phyloP scores from a whole-genome alignment of 192 early-diverging fungal genomes.

The Lunasporangiospora selenospora region DNA sequence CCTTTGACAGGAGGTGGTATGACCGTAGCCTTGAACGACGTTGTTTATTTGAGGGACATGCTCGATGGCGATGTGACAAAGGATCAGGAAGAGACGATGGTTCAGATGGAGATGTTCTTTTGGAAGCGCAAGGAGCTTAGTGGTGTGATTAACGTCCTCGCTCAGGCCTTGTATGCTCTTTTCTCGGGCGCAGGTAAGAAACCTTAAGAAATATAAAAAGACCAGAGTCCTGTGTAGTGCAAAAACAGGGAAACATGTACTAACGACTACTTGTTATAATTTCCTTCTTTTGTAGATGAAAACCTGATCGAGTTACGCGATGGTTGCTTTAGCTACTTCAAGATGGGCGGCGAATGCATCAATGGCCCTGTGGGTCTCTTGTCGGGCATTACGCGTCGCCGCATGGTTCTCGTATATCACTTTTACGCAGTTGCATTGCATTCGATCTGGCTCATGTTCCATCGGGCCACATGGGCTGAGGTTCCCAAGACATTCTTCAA shows the following conservation, averaged over 20 bases:
- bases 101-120: slow-evolving; percentile 69
- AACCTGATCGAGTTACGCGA: slow-evolving; percentile 78
- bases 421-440: slow-evolving; percentile 93
- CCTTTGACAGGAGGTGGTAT: slow-evolving; percentile 97
- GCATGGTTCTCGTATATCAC: slow-evolving; percentile 81
- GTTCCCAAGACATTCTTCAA: slow-evolving; percentile 55
- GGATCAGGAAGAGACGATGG: slow-evolving; percentile 55
- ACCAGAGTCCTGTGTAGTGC: background rate
- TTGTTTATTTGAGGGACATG: slow-evolving; percentile 74
- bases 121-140: slow-evolving; percentile 79
- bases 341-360: slow-evolving; percentile 81
- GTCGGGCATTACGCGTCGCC: slow-evolving; percentile 80
- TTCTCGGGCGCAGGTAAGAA: slow-evolving; percentile 79
- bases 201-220: background rate
- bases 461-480: slow-evolving; percentile 51
- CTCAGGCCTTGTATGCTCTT: slow-evolving; percentile 89
- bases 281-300: slow-evolving; percentile 54
- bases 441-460: slow-evolving; percentile 62
- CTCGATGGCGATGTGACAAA: slow-evolving; percentile 53
- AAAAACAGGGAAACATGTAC: background rate
- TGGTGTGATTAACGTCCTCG: slow-evolving; percentile 88
- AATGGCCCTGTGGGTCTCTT: slow-evolving; percentile 85
- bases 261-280: background rate
- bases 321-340: slow-evolving; percentile 90
- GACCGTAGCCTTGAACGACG: slow-evolving; percentile 96